Percentiles rank a stretch among this genome's conserved stretches.
These are phyloP conservation scores for Helicostylum pulchrum DNA, from an alignment of 192 early-diverging fungal genomes.

Conservation along the genomic window DNA sequence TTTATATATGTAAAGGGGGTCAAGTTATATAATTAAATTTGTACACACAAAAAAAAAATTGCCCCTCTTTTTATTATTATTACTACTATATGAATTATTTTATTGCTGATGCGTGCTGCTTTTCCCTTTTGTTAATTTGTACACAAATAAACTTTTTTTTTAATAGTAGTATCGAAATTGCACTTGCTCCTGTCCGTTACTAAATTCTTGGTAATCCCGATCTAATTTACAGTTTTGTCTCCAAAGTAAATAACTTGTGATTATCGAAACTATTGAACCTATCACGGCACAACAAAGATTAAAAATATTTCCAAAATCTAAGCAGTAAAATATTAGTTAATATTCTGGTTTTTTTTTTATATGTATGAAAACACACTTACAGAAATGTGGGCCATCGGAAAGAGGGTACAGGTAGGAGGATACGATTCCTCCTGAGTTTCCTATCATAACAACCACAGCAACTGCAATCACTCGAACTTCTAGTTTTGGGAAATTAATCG, in stretches of 20 bases:
- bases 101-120: too few species aligned
- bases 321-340: too few species aligned
- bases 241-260: slow-evolving; percentile 23
- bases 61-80: too few species aligned
- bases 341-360: too few species aligned
- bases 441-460: slow-evolving; percentile 23
- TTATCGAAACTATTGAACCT: neutral
- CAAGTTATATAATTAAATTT: too few species aligned
- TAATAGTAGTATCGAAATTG: too few species aligned
- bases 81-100: too few species aligned
- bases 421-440: slow-evolving; percentile 22
- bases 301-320: slow-evolving; percentile 30
- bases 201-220: neutral
- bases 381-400: slow-evolving; percentile 15
- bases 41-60: too few species aligned
- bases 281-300: slow-evolving; percentile 5
- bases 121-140: too few species aligned
- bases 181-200: too few species aligned
- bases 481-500: slow-evolving; percentile 18
- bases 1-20: neutral
- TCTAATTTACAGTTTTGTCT: slow-evolving; percentile 10
- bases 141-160: too few species aligned
- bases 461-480: slow-evolving; percentile 19
- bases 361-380: slow-evolving; percentile 9
- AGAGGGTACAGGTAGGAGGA: slow-evolving; percentile 31